Base-by-base conservation (phyloP, 108 stramenopile species). In the Fragilaria crotonensis region DNA sequence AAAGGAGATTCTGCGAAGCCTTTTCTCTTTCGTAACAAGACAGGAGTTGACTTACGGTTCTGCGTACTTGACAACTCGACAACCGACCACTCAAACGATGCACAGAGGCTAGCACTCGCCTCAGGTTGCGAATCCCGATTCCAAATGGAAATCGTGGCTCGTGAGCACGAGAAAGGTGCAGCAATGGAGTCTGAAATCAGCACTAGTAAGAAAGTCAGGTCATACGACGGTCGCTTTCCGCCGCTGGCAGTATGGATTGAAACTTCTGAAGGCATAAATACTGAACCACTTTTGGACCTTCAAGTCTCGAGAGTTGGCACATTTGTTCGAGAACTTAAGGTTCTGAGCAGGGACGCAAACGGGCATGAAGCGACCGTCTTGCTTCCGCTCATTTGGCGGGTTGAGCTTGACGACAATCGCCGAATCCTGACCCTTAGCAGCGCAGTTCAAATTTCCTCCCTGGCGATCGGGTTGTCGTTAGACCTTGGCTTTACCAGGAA, bases 401-500 rank as follows among this genome's bases (percentile, higher is more conserved):
- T 83, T 21, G 72, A 74, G 53, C 55, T 81, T 26, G 75, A 81
- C 53, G 76, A 87, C 33, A 83, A 80, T 32, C 74, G 80, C 23
- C 30, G 80, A 45, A 66, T 87, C 25, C 52, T 87, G 21, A 87
- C 81, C 4, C 57, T 87, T 0, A 80, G 82, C 57, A 74, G 77
- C 26, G 73, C 81, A 30, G 71, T 81, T 14, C 60, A 63, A 9
- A 60, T 87, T 21, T 31, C 59, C 11, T 69, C 80, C 0, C 27
- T 65, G 18, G 68, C 66, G 22, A 72, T 72, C 7, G 60, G 56
- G 25, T 70, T 62, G 5, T 46, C 60, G 25, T 56, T 87, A 25
- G 80, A 83, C 54, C 60, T 87, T 25, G 85, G 81, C 4, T 52
- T 82, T 52, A 50, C 44, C 1, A 19, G 50, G 25, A 48, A 3